Percentiles rank a stretch among this genome's conserved stretches.
These are phyloP conservation scores for Phaeomoniella chlamydospora DNA, from an alignment of 2,329 filamentous ascomycete genomes.

Conservation along the genomic window DNA sequence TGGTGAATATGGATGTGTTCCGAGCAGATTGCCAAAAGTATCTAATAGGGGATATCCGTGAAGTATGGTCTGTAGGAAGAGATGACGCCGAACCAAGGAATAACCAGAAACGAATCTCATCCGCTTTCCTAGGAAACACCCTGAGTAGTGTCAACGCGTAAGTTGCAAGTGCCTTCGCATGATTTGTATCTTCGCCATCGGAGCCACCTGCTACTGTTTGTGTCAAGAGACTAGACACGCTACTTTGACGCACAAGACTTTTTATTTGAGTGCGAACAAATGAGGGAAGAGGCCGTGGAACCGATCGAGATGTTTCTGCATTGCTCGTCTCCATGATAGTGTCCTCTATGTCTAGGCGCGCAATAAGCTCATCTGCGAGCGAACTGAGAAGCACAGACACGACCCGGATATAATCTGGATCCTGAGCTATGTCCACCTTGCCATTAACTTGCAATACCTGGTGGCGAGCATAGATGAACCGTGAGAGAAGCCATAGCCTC, in stretches of 20 bases:
- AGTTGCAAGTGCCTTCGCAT: constrained; percentile 63
- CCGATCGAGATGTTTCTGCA: constrained; percentile 12
- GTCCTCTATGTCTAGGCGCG: constrained; percentile 26
- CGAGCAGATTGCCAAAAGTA: constrained; percentile 69
- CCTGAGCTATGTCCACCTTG: constrained; percentile 13
- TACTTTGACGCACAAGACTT: constrained; percentile 60
- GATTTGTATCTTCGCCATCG: constrained; percentile 25
- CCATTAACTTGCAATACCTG: constrained; percentile 25
- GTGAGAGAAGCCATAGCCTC: constrained; percentile 42
- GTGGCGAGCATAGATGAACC: constrained; percentile 44
- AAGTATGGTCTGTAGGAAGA: constrained; percentile 2
- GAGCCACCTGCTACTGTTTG: constrained; percentile 12
- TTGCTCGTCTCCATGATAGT: constrained; percentile 10
- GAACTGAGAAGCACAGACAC: constrained; percentile 42
- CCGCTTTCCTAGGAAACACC: constrained; percentile 66
- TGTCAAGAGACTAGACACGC: constrained; percentile 50
- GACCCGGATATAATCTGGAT: constrained; percentile 40
- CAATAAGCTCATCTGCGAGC: constrained; percentile 39
- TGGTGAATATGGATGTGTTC: constrained; percentile 40
- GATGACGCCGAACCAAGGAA: constrained; percentile 55
- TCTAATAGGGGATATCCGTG: constrained; percentile 51
- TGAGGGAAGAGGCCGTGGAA: constrained; percentile 18
- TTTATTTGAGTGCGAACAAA: constrained; percentile 54
- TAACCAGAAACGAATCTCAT: constrained; percentile 89
- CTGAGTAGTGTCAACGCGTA: constrained; percentile 76